Conservation (phyloP, 1,284 basidiomycete genomes). For the Rhodotorula sp. region DNA sequence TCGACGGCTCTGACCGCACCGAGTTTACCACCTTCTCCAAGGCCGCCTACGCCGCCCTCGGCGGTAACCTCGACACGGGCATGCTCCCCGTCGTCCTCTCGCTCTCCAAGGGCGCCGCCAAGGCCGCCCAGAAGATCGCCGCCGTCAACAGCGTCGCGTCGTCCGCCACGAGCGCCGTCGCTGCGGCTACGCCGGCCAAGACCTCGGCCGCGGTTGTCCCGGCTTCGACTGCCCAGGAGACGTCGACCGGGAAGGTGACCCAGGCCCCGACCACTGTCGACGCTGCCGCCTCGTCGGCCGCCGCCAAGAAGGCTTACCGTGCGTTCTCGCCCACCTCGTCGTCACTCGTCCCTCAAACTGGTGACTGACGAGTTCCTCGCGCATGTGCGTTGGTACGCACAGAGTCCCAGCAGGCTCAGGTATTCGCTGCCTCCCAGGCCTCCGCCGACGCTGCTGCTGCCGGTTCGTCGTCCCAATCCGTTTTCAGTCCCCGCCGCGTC, state of each 20-base stretch:
- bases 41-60: slow-evolving; percentile 16
- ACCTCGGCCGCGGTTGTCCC: background rate
- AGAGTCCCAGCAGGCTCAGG: background rate
- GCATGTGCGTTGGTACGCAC: background rate
- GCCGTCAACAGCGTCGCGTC: background rate
- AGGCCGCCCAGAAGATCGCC: background rate
- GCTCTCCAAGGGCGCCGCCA: background rate
- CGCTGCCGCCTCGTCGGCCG: background rate
- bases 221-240: background rate
- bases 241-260: background rate
- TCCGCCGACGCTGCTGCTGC: slow-evolving; percentile 1
- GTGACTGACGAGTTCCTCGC: background rate
- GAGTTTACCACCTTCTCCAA: slow-evolving; percentile 19
- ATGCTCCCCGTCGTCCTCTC: slow-evolving; percentile 15
- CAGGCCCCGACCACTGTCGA: background rate
- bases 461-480: background rate
- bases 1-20: slow-evolving; percentile 18
- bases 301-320: slow-evolving; percentile 10
- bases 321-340: background rate
- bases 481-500: background rate
- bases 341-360: background rate
- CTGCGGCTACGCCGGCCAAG: background rate
- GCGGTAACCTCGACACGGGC: slow-evolving; percentile 13
- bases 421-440: background rate
- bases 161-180: background rate